Evolutionary conservation across 2,329 filamentous ascomycete genomes (phyloP).

Genomic region (Trichophyton simii): DNA sequence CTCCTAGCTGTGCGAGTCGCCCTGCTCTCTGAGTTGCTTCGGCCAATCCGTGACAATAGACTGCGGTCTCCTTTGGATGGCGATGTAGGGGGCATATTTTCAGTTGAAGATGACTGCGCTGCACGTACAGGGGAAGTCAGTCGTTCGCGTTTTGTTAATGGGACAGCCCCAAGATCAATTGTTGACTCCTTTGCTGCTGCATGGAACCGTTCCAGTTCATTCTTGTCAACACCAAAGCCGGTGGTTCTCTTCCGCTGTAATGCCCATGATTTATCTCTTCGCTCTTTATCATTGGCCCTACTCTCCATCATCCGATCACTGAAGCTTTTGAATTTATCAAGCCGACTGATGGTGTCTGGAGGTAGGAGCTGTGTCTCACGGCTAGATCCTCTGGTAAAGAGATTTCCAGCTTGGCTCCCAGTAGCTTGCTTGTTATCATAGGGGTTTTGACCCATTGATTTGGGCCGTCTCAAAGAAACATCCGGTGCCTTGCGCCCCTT

Average conservation of each 20-base stretch:
- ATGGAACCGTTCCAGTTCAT: slow-evolving; percentile 33
- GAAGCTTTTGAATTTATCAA: slow-evolving; percentile 47
- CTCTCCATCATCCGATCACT: slow-evolving; percentile 73
- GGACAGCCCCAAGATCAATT: not conserved
- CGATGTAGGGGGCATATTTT: slow-evolving; percentile 12
- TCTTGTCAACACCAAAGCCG: slow-evolving; percentile 32
- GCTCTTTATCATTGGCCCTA: slow-evolving; percentile 31
- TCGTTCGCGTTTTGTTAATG: not conserved
- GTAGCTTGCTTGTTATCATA: not conserved
- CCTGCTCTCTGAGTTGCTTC: not conserved
- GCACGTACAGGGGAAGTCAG: not conserved
- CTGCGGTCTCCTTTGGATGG: not conserved
- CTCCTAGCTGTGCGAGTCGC: not conserved
- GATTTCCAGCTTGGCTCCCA: not conserved
- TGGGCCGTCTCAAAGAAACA: slow-evolving; percentile 66
- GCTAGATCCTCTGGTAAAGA: not conserved
- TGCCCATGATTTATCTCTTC: slow-evolving; percentile 27
- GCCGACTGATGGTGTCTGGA: not conserved
- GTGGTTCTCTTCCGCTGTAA: slow-evolving; percentile 30
- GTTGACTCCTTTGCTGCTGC: slow-evolving; percentile 21
- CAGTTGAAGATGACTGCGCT: slow-evolving; percentile 2
- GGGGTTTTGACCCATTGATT: not conserved
- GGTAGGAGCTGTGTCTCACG: not conserved
- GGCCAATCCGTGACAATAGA: not conserved
- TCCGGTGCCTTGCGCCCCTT: slow-evolving; percentile 71